Conservation (phyloP, 805 yeast genomes). For the Candida endomychidarum region DNA sequence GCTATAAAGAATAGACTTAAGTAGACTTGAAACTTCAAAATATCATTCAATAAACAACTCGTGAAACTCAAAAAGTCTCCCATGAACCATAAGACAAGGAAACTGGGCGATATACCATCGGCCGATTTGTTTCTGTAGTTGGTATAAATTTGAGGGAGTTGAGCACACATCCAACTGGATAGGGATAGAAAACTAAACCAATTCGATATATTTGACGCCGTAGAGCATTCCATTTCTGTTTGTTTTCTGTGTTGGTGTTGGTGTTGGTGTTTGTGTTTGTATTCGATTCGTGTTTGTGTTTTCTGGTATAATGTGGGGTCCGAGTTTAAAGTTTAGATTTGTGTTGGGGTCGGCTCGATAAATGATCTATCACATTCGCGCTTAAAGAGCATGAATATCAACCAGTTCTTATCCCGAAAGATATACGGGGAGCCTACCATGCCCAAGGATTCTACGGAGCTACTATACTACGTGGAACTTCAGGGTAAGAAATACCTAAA, state of each 20-base stretch:
- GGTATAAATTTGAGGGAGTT: slow-evolving; percentile 64
- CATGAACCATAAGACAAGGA: slow-evolving; percentile 60
- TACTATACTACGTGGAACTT: neutral
- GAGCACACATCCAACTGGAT: slow-evolving; percentile 70
- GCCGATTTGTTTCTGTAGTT: slow-evolving; percentile 62
- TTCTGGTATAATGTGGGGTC: neutral
- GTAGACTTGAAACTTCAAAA: slow-evolving; percentile 37
- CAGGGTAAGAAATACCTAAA: neutral
- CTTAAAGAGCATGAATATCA: slow-evolving; percentile 1
- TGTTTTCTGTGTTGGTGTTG: too few species aligned
- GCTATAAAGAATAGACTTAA: slow-evolving; percentile 39
- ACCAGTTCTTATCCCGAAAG: neutral
- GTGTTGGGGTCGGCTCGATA: too few species aligned
- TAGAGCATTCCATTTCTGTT: slow-evolving; percentile 1
- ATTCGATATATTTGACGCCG: slow-evolving; percentile 19
- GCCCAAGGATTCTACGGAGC: slow-evolving; percentile 8
- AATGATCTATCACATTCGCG: too few species aligned
- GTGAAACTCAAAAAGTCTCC: slow-evolving; percentile 61
- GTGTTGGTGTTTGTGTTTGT: too few species aligned
- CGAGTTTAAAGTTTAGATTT: too few species aligned
- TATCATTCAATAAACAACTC: slow-evolving; percentile 40
- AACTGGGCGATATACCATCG: slow-evolving; percentile 63
- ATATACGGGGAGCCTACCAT: slow-evolving; percentile 9
- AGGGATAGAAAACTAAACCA: slow-evolving; percentile 44
- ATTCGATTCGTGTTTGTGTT: neutral